Percentiles rank a stretch among this genome's conserved stretches.
Evolutionary conservation across 2,329 filamentous ascomycete genomes (phyloP).

Genomic region (Fusarium begoniae): DNA sequence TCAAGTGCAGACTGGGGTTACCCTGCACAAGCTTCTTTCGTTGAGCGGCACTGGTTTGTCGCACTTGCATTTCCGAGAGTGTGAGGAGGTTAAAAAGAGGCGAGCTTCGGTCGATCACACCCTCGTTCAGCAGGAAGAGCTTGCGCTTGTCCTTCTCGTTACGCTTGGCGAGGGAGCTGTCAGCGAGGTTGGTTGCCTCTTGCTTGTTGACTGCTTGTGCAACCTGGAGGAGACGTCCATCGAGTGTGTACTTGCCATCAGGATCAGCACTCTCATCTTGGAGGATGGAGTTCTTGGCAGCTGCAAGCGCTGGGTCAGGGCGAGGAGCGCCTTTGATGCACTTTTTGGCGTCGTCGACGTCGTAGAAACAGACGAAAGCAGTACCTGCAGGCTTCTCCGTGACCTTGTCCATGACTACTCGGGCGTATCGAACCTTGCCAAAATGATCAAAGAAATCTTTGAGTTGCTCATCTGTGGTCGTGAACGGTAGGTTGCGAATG

Average conservation of each 20-base stretch:
- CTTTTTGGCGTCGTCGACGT: slow-evolving; percentile 74
- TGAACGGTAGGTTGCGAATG: slow-evolving; percentile 93
- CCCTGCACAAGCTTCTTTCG: slow-evolving; percentile 89
- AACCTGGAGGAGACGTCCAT: slow-evolving; percentile 86
- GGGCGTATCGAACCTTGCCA: slow-evolving; percentile 87
- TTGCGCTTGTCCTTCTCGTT: slow-evolving; percentile 88
- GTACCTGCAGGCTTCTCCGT: slow-evolving; percentile 91
- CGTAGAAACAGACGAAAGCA: slow-evolving; percentile 93
- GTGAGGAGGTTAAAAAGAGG: slow-evolving; percentile 80
- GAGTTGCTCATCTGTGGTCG: slow-evolving; percentile 81
- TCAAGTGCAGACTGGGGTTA: slow-evolving; percentile 90
- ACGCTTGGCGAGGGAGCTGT: slow-evolving; percentile 69
- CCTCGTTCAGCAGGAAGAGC: slow-evolving; percentile 88
- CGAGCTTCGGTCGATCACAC: slow-evolving; percentile 80
- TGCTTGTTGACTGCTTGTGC: slow-evolving; percentile 85
- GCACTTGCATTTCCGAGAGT: slow-evolving; percentile 83
- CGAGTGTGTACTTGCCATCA: slow-evolving; percentile 86
- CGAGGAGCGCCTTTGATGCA: slow-evolving; percentile 82
- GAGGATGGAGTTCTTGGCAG: slow-evolving; percentile 80
- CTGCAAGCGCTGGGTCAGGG: slow-evolving; percentile 52
- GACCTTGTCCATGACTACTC: slow-evolving; percentile 86
- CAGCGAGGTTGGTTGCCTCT: slow-evolving; percentile 79
- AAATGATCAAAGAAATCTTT: slow-evolving; percentile 89
- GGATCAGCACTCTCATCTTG: slow-evolving; percentile 86
- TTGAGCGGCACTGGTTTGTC: slow-evolving; percentile 86